Conservation (phyloP, 495 filamentous ascomycete species). For the Letharia columbiana region DNA sequence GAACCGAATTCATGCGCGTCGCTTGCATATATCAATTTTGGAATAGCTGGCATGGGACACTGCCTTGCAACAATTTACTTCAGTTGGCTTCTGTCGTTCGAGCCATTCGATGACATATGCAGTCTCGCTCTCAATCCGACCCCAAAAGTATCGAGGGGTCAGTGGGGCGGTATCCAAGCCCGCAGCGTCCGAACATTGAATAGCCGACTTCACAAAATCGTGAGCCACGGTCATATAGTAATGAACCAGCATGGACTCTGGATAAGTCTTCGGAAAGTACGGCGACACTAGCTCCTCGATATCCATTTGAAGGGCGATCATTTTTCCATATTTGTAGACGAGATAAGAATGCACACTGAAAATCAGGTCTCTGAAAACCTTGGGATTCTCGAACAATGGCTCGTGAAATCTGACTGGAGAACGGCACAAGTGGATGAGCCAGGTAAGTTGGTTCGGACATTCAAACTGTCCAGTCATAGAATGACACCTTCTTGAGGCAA, state of each 20-base stretch:
- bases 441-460: not conserved
- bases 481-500: not conserved
- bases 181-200: not conserved
- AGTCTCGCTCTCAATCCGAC: not conserved
- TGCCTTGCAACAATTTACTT: not conserved
- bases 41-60: not conserved
- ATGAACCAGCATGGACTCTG: not conserved
- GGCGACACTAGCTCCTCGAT: not conserved
- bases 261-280: conserved; percentile 1
- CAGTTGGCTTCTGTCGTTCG: not conserved
- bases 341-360: not conserved
- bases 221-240: not conserved
- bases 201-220: not conserved
- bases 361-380: not conserved
- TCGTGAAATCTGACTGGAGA: not conserved
- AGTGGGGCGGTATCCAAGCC: not conserved
- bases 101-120: not conserved
- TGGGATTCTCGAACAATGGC: not conserved
- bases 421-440: not conserved
- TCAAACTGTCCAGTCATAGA: not conserved
- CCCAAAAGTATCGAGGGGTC: not conserved
- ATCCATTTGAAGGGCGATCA: not conserved
- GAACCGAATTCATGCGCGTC: not conserved
- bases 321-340: not conserved
- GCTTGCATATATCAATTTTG: not conserved